A percentile compares a stretch with the other conserved stretches of the same genome.
These are phyloP conservation scores for Colletotrichum godetiae DNA, from an alignment of 2,329 filamentous ascomycete species.

Conservation along the genomic window DNA sequence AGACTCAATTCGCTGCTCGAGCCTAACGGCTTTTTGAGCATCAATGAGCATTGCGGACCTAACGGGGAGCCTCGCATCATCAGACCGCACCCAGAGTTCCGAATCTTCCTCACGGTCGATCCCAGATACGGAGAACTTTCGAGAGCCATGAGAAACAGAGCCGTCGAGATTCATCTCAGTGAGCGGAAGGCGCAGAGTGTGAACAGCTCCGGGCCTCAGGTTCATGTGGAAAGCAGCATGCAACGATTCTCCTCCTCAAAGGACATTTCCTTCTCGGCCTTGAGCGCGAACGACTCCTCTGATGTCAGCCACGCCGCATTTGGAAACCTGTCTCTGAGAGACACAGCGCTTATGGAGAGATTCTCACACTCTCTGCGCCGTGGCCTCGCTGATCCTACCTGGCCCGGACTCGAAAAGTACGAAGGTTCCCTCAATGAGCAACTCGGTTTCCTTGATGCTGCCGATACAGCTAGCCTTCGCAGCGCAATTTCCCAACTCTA, in stretches of 20 bases:
- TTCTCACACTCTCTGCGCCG: conserved; percentile 36
- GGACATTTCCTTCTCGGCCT: conserved; percentile 42
- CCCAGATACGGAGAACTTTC: conserved; percentile 93
- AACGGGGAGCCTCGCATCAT: conserved; percentile 86
- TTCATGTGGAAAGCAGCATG: conserved; percentile 61
- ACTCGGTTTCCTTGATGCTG: conserved; percentile 41
- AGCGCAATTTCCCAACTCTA: conserved; percentile 51
- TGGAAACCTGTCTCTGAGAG: conserved; percentile 60
- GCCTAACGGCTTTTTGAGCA: conserved; percentile 85
- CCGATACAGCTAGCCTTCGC: conserved; percentile 46
- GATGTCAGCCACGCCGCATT: conserved; percentile 50
- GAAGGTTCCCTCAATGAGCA: conserved; percentile 23
- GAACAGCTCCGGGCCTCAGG: conserved; percentile 51
- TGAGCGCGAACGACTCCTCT: conserved; percentile 38
- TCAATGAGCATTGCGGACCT: conserved; percentile 91
- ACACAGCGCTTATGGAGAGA: conserved; percentile 53
- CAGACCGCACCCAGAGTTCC: conserved; percentile 85
- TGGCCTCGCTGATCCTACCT: conserved; percentile 3
- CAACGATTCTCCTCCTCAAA: conserved; percentile 57
- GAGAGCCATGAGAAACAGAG: conserved; percentile 94
- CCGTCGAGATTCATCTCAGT: conserved; percentile 86
- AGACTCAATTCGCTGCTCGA: conserved; percentile 94
- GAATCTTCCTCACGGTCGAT: conserved; percentile 94
- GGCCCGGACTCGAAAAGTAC: conserved; percentile 21
- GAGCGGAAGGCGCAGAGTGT: conserved; percentile 48